phyloP scores from a whole-genome alignment of 345 rosid genomes.

The Turnera subulata region DNA sequence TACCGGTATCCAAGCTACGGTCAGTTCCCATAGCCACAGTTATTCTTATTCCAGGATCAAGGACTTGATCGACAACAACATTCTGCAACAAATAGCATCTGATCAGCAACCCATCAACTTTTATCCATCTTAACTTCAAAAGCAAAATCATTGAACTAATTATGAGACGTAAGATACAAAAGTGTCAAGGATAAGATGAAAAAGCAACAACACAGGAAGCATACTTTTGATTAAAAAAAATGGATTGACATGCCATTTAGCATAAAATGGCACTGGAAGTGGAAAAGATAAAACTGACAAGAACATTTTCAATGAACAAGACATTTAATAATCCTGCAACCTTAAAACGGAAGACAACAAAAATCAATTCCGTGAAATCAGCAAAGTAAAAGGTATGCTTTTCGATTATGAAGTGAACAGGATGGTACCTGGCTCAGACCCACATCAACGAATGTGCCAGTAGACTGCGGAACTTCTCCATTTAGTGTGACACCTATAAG shows the following conservation, averaged over 20 bases:
- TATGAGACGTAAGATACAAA: neutral
- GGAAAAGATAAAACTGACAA: neutral
- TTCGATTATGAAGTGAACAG: neutral
- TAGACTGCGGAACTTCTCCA: slow-evolving; percentile 43
- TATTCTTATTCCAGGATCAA: slow-evolving; percentile 76
- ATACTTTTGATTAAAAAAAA: neutral
- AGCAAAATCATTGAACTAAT: neutral
- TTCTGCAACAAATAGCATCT: slow-evolving; percentile 40
- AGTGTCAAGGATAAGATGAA: neutral
- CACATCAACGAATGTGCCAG: slow-evolving; percentile 69
- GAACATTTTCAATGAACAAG: neutral
- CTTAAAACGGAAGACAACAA: too few relatives aligned
- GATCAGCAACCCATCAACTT: too few relatives aligned
- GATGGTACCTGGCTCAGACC: slow-evolving; percentile 70
- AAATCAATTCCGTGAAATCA: neutral
- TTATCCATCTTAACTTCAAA: too few relatives aligned
- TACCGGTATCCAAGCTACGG: slow-evolving; percentile 58
- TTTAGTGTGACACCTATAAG: slow-evolving; percentile 65
- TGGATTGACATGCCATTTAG: neutral
- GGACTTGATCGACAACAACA: slow-evolving; percentile 57
- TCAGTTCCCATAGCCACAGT: slow-evolving; percentile 84
- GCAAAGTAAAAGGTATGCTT: too few relatives aligned
- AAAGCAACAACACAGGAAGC: neutral
- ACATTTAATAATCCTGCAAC: too few relatives aligned
- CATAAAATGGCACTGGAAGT: neutral